These are phyloP conservation scores for Daphne laureola DNA, from an alignment of 441 rosid species.

Conservation along the genomic window DNA sequence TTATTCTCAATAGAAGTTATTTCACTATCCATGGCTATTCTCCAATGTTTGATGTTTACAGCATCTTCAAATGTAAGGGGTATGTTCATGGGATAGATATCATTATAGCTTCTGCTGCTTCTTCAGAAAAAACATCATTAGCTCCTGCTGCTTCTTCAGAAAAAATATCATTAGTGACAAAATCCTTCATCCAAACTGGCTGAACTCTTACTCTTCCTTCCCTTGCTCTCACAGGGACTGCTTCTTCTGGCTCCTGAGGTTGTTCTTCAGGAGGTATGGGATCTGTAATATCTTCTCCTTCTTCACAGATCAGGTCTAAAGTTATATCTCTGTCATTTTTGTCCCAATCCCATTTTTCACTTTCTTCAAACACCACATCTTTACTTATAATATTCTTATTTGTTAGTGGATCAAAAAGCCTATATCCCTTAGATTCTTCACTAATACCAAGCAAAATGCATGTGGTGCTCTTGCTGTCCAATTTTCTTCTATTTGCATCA, in stretches of 20 bases:
- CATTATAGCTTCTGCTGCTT: no score
- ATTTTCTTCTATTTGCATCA: neutral
- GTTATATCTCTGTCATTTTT: neutral
- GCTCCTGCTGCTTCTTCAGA: no score
- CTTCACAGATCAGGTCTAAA: no score
- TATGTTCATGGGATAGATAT: no score
- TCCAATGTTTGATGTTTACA: neutral
- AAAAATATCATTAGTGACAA: neutral
- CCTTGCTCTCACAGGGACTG: neutral
- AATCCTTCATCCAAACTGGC: neutral
- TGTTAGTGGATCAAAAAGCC: neutral
- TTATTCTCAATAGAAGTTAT: slow-evolving; percentile 9
- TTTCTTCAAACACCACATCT: slow-evolving; percentile 8
- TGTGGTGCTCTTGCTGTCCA: neutral
- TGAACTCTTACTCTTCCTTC: neutral
- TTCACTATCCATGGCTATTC: slow-evolving; percentile 8
- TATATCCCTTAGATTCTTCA: slow-evolving; percentile 5
- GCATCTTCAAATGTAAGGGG: neutral
- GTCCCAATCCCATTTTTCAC: neutral
- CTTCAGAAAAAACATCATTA: no score
- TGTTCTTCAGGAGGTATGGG: no score
- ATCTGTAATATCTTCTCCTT: no score
- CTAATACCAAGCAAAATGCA: neutral
- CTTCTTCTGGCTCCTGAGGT: no score
- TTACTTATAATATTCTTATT: neutral